Evolutionary conservation across 129 eudicot genomes (phyloP), one percentile per base, ranked within the genome.

Genomic region (Heracleum sosnowskyi): DNA sequence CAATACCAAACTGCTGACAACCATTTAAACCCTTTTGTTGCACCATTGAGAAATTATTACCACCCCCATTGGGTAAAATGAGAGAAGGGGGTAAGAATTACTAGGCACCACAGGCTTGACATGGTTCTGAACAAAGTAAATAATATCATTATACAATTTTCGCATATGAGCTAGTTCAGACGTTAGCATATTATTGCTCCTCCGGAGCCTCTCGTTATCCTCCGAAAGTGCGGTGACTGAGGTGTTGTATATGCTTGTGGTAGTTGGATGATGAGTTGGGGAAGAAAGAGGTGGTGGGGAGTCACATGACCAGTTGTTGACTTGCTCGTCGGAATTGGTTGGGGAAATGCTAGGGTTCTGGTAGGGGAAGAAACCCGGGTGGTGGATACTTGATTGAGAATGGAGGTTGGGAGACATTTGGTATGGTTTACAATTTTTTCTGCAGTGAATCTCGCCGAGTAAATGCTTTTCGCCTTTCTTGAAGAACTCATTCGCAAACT

Each of bases 101-200:
- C 91, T 91, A 17, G 92, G 92, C 13, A 90, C 79, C 12, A 86
- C 97, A 0, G 97, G 98, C 73, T 91, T 91, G 40, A 93, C 97
- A 79, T 93, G 98, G 74, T 93, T 93, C 77, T 91, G 98, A 35
- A 93, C 97, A 69, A 93, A 93, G 68, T 93, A 93, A 1, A 93
- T 93, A n/a, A 93, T 93, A 79, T 93, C 98, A 63, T 93, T 89
- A 76, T 93, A 93, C 11, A 93, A 84, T 69, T 90, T 91, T 81
- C 92, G 91, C 98, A 93, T 93, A 80, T 93, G 98, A 11, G 94
- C 90, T 4, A 93, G 84, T 76, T 93, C 98, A 3, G 98, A 89
- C 91, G 89, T 79, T 0, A 93, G 85, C 98, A 93, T 89, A 39
- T 84, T 85, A 77, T 93, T 93, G 79, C 92, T 91, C 57, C 97